phyloP scores from a whole-genome alignment of 1,139 yeast genomes.

The Debaryomycetaceae sp. region DNA sequence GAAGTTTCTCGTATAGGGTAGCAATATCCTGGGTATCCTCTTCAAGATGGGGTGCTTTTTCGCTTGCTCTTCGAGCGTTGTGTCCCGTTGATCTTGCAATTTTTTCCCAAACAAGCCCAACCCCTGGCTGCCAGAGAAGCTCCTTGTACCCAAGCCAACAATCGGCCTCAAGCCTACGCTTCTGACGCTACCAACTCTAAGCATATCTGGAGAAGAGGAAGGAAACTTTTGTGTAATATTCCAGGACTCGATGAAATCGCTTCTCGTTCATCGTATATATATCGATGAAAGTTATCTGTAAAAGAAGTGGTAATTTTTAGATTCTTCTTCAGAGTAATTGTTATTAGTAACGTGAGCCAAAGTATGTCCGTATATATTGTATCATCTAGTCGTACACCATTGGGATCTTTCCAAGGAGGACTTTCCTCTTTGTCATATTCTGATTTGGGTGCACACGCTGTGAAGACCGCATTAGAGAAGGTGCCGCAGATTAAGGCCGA shows the following conservation, averaged over 20 bases:
- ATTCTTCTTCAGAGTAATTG: no score
- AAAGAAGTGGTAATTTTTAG: background rate
- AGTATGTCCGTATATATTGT: constrained; percentile 65
- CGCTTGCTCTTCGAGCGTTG: background rate
- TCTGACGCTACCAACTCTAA: background rate
- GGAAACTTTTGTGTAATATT: background rate
- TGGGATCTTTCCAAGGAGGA: constrained; percentile 82
- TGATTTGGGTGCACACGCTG: constrained; percentile 86
- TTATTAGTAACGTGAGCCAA: background rate
- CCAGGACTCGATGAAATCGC: background rate
- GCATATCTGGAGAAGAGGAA: background rate
- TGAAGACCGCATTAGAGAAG: constrained; percentile 74
- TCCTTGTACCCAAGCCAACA: background rate
- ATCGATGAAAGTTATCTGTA: background rate
- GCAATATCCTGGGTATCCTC: constrained; percentile 46
- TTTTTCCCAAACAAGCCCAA: background rate
- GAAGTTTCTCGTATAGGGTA: constrained; percentile 48
- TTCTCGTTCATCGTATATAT: background rate
- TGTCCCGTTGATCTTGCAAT: background rate
- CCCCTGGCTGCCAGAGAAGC: background rate
- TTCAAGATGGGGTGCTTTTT: constrained; percentile 31
- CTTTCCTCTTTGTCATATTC: constrained; percentile 66
- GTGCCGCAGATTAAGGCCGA: constrained; percentile 72
- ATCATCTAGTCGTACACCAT: constrained; percentile 84
- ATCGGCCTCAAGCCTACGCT: background rate